Evolutionary conservation across 2,329 filamentous ascomycete genomes (phyloP).

Genomic region (Pleurostoma richardsiae): DNA sequence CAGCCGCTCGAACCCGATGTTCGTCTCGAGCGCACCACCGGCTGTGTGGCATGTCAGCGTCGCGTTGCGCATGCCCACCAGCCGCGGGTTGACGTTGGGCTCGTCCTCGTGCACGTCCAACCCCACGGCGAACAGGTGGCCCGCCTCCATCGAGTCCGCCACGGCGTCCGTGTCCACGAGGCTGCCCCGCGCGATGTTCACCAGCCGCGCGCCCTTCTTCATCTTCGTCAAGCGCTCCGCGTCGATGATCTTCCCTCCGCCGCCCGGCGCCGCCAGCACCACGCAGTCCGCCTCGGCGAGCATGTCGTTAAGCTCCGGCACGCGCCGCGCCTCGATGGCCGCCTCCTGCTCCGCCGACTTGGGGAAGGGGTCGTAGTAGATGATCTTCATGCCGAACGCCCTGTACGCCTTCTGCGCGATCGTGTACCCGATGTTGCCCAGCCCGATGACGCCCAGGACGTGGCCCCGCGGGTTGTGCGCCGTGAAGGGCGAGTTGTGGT

Average conservation of each 20-base stretch:
- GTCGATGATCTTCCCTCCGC: slow-evolving; percentile 35
- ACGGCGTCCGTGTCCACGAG: slow-evolving; percentile 47
- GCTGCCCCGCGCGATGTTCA: slow-evolving; percentile 52
- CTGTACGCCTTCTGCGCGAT: slow-evolving; percentile 50
- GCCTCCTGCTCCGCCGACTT: slow-evolving; percentile 34
- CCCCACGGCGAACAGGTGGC: slow-evolving; percentile 37
- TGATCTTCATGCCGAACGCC: slow-evolving; percentile 53
- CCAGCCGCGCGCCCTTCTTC: slow-evolving; percentile 43
- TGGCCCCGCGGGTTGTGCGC: slow-evolving; percentile 52
- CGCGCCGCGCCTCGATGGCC: slow-evolving; percentile 35
- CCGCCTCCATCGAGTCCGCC: slow-evolving; percentile 37
- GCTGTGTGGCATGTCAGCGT: slow-evolving; percentile 50
- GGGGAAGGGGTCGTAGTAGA: slow-evolving; percentile 43
- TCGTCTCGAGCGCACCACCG: slow-evolving; percentile 48
- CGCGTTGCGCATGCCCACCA: slow-evolving; percentile 23
- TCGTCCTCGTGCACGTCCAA: slow-evolving; percentile 50
- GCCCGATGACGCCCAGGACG: slow-evolving; percentile 52
- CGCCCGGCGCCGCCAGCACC: slow-evolving; percentile 42
- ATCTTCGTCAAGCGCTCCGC: slow-evolving; percentile 35
- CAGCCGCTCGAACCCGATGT: slow-evolving; percentile 47
- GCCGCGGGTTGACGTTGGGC: slow-evolving; percentile 32
- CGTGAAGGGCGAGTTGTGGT: slow-evolving; percentile 43
- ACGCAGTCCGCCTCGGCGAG: slow-evolving; percentile 42
- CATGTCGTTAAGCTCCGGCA: slow-evolving; percentile 36
- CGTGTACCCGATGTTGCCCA: slow-evolving; percentile 49